phyloP scores from a whole-genome alignment of 1,284 basidiomycete genomes.

The Melanopsichium pennsylvanicum region DNA sequence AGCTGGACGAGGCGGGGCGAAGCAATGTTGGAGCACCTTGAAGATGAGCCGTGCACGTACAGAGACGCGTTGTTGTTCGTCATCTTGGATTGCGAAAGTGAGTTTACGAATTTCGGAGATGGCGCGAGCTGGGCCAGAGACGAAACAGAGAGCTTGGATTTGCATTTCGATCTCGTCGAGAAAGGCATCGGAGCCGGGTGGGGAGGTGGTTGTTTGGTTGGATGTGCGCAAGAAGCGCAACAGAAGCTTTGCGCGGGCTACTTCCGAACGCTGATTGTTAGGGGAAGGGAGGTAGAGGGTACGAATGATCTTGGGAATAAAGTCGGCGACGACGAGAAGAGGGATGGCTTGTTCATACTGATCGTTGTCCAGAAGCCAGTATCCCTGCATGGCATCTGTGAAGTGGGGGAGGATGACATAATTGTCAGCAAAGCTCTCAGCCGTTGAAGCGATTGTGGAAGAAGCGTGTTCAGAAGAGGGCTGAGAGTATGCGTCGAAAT shows the following conservation, averaged over 20 bases:
- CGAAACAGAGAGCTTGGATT: slow-evolving; percentile 39
- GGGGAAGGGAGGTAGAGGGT: slow-evolving; percentile 26
- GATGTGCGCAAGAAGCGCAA: slow-evolving; percentile 44
- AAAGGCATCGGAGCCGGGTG: slow-evolving; percentile 22
- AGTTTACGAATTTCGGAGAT: slow-evolving; percentile 32
- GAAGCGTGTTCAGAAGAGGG: neutral
- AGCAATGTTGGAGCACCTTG: slow-evolving; percentile 48
- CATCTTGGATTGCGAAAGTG: slow-evolving; percentile 25
- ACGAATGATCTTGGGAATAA: slow-evolving; percentile 45
- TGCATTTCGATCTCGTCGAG: slow-evolving; percentile 41
- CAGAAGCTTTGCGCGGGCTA: slow-evolving; percentile 34
- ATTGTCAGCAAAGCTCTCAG: slow-evolving; percentile 41
- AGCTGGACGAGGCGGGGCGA: slow-evolving; percentile 44
- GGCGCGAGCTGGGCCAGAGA: slow-evolving; percentile 32
- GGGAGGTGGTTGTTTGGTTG: slow-evolving; percentile 28
- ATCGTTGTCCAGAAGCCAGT: slow-evolving; percentile 52
- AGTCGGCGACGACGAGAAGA: slow-evolving; percentile 35
- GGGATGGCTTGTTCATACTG: slow-evolving; percentile 41
- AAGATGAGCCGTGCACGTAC: slow-evolving; percentile 39
- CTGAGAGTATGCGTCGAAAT: slow-evolving; percentile 24
- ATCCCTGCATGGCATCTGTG: slow-evolving; percentile 46
- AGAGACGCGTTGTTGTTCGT: slow-evolving; percentile 27
- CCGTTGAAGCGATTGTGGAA: neutral
- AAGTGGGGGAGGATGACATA: slow-evolving; percentile 42
- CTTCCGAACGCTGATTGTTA: slow-evolving; percentile 13